Base-by-base conservation (phyloP, 2,329 filamentous ascomycete genomes). In the Aspergillus latus region DNA sequence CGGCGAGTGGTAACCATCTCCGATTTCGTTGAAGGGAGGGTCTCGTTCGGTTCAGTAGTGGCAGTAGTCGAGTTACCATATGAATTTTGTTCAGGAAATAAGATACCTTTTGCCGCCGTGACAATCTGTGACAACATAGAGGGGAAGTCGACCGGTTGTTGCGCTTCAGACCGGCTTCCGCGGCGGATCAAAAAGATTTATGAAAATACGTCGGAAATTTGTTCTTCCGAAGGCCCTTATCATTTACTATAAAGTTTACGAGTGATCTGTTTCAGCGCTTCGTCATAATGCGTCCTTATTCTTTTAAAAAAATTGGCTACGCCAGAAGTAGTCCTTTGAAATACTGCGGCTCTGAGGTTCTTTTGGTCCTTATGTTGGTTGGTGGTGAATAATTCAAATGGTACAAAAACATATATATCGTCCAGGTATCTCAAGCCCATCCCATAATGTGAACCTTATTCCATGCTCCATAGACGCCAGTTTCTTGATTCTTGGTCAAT, bases 71-170 rank as follows among this genome's bases (percentile, higher is more conserved):
- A 58, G 40, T 60, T 52, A 21, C 49, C 52, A 51, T 59, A 26
- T n/a, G 34, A 34, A 30, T 21, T 50, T 37, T 49, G 65, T 65
- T 66, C 69, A 60, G 45, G 6, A 26, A 66, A 61, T 57, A 76
- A 74, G 60, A 76, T 59, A 63, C 74, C 72, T 64, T 74, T 75
- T 58, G 74, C 74, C 59, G 72, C 72, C 49, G 72, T 76, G 51
- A 76, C 68, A 52, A 76, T 43, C 36, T 76, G 68, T 47, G 74
- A 71, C 57, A 76, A 75, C 74, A 76, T 76, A 72, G 64, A 69
- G 64, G 52, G 50, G 52, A n/a, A 52, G 48, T 49, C 30, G 43
- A 48, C 29, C 39, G 21, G 49, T 36, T 37, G 32, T 39, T 39
- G 34, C 11, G 28, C 7, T 34, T 26, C 36, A 42, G n/a, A 15